Conservation (phyloP, 2,329 filamentous ascomycete species). For the Fusarium sp. region DNA sequence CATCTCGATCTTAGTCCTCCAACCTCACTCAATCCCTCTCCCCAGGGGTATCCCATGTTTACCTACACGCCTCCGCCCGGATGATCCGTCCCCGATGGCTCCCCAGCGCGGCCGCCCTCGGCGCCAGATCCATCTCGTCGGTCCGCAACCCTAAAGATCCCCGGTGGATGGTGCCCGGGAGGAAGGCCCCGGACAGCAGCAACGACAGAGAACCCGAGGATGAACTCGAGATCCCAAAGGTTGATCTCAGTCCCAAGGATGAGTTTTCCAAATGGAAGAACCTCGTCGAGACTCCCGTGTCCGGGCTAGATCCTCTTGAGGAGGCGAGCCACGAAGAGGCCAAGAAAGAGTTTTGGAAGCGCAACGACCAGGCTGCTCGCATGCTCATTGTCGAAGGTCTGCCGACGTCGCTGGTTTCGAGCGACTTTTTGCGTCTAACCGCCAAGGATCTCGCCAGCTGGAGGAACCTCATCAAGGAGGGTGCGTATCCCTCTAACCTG, state of each 20-base stretch:
- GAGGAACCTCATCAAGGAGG: slow-evolving; percentile 71
- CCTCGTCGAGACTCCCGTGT: neutral
- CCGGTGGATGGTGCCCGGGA: neutral
- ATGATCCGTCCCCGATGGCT: slow-evolving; percentile 49
- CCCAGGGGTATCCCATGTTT: slow-evolving; percentile 29
- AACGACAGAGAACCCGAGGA: neutral
- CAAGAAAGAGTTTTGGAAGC: neutral
- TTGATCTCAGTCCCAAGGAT: neutral
- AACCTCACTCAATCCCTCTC: neutral
- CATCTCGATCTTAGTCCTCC: neutral
- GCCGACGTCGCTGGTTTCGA: slow-evolving; percentile 69
- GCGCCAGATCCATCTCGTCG: slow-evolving; percentile 16
- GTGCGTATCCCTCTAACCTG: slow-evolving; percentile 46
- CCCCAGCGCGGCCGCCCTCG: slow-evolving; percentile 35
- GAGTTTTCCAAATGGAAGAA: slow-evolving; percentile 4
- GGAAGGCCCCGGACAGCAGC: neutral
- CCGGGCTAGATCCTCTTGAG: neutral
- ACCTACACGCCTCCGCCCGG: slow-evolving; percentile 32
- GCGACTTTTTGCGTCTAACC: slow-evolving; percentile 78
- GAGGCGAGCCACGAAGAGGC: neutral
- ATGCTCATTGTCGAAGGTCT: slow-evolving; percentile 70
- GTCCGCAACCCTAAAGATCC: neutral
- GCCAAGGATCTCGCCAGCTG: slow-evolving; percentile 76
- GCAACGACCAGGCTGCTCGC: neutral
- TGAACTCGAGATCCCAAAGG: neutral